Base-by-base conservation (phyloP, 2,329 filamentous ascomycete species). In the Trichoderma sp. region DNA sequence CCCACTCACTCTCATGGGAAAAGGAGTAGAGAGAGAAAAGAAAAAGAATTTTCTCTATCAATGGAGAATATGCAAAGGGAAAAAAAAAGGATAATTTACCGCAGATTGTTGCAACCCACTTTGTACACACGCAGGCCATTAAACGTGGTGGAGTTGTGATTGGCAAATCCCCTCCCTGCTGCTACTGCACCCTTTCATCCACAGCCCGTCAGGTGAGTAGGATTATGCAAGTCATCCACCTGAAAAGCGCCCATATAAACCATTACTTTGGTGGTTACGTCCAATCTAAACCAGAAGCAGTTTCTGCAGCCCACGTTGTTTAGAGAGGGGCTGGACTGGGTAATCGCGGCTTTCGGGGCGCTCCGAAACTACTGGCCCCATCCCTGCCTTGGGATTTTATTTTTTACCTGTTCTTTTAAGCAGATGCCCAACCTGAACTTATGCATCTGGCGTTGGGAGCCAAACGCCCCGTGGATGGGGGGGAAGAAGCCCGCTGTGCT, bases 291-390 rank as follows among this genome's bases (percentile, higher is more conserved):
- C 55, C n/a, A 57, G 31, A 35, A 35, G 27, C 53, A 16, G 24
- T n/a, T n/a, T 57, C 47, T 11, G 47, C 60, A 63, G 31, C 13
- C 60, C 60, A 63, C 60, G 60, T 47, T 53, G 33, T 53, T 53
- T 43, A 19, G 37, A 43, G 37, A 19, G 37, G 37, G 61, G 61
- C 61, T 64, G 27, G 60, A 35, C 62, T 65, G 62, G 62, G 24
- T 65, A 65, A 57, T 65, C 52, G 53, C 62, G 62, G 62, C 62
- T 65, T 65, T 65, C 62, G 62, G 62, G 19, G 62, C 62, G 62
- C 62, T 57, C 62, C 62, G 62, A 65, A 65, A 43, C 24, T 27
- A 56, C 29, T 56, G 52, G 62, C 24, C 35, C 24, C 49, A 43
- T 65, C 52, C 62, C 16, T 24, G 59, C 35, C 43, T 24, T 24